Evolutionary conservation across 805 yeast species (phyloP).

Genomic region (Isabelozyma rhagii): DNA sequence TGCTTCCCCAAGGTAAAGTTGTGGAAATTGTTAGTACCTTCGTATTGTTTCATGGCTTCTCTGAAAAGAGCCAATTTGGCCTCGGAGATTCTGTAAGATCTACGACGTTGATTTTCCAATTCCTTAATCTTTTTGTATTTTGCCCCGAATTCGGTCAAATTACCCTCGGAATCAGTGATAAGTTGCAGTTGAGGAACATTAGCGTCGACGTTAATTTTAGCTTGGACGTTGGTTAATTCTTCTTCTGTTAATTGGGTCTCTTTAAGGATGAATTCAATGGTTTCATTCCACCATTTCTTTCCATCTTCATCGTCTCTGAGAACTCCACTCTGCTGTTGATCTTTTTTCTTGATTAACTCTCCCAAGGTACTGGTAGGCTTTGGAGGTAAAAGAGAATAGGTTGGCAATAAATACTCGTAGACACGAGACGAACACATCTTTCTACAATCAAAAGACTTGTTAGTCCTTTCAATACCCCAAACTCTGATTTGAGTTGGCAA

Average conservation of each 20-base stretch:
- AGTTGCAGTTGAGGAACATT: background rate
- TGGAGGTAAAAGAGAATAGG: slow-evolving; percentile 89
- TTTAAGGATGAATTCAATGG: slow-evolving; percentile 23
- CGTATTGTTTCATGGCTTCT: slow-evolving; percentile 65
- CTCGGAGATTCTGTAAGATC: slow-evolving; percentile 61
- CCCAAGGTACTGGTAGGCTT: slow-evolving; percentile 69
- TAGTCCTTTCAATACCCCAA: slow-evolving; percentile 90
- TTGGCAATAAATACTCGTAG: slow-evolving; percentile 91
- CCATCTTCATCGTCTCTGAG: slow-evolving; percentile 68
- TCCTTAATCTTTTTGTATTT: slow-evolving; percentile 53
- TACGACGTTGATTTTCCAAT: slow-evolving; percentile 64
- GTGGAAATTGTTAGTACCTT: slow-evolving; percentile 91
- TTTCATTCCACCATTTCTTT: slow-evolving; percentile 67
- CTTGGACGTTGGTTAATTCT: slow-evolving; percentile 19
- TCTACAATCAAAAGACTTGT: slow-evolving; percentile 90
- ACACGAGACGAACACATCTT: slow-evolving; percentile 94
- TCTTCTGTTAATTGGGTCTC: slow-evolving; percentile 9
- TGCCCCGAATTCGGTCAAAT: slow-evolving; percentile 29
- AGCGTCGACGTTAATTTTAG: background rate
- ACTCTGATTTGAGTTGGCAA: slow-evolving; percentile 86
- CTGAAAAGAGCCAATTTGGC: slow-evolving; percentile 64
- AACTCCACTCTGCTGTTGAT: slow-evolving; percentile 53
- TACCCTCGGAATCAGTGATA: slow-evolving; percentile 31
- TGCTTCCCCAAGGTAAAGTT: slow-evolving; percentile 81
- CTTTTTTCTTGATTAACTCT: slow-evolving; percentile 53